phyloP scores from a whole-genome alignment of 129 eudicot species.

The Pulicaria dysenterica region DNA sequence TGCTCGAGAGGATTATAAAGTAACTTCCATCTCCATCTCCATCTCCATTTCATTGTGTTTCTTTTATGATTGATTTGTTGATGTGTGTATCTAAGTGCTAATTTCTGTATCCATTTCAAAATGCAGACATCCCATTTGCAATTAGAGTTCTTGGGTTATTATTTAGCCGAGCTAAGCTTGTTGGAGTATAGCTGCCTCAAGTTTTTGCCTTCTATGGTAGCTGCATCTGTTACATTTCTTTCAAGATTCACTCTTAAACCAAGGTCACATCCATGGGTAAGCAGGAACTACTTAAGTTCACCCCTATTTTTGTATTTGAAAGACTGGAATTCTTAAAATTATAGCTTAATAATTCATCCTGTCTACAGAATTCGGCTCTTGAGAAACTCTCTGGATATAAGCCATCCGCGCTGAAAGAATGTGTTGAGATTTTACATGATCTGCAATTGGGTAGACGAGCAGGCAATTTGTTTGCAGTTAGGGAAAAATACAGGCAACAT shows the following conservation, averaged over 20 bases:
- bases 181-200: constrained; percentile 71
- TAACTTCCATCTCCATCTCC: constrained; percentile 20
- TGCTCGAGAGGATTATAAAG: constrained; percentile 56
- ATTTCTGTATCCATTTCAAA: constrained; percentile 1
- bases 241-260: constrained; percentile 64
- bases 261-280: constrained; percentile 69
- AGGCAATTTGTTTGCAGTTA: constrained; percentile 53
- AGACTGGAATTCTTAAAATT: not conserved
- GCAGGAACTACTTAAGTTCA: not conserved
- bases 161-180: constrained; percentile 78
- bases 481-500: constrained; percentile 74
- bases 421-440: constrained; percentile 63
- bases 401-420: constrained; percentile 63
- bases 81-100: constrained; percentile 4
- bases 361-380: constrained; percentile 48
- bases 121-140: constrained; percentile 47
- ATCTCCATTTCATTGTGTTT: not conserved
- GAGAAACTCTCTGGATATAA: constrained; percentile 56
- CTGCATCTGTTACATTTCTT: constrained; percentile 77
- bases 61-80: not conserved
- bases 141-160: constrained; percentile 58
- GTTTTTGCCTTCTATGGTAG: constrained; percentile 77
- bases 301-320: not conserved
- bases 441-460: constrained; percentile 64
- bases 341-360: not conserved